phyloP scores from a whole-genome alignment of 2,329 filamentous ascomycete genomes.

The Lachnellula suecica region DNA sequence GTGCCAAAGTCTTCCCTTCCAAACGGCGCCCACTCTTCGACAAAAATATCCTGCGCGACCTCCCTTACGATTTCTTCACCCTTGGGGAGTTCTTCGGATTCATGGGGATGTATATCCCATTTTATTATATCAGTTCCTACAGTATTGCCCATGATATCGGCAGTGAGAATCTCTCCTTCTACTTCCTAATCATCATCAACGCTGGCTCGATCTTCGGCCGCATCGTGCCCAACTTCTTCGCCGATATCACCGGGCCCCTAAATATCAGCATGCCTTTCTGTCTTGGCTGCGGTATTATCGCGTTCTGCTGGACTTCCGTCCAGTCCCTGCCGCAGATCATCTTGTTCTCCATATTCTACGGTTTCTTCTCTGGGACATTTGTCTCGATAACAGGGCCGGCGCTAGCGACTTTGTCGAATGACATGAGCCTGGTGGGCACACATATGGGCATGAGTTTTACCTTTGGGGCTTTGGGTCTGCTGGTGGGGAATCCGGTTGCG shows the following conservation, averaged over 20 bases:
- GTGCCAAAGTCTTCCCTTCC: slow-evolving; percentile 18
- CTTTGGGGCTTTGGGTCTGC: slow-evolving; percentile 41
- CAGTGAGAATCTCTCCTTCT: slow-evolving; percentile 36
- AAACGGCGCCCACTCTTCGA: slow-evolving; percentile 15
- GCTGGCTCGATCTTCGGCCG: slow-evolving; percentile 50
- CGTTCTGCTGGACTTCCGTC: slow-evolving; percentile 49
- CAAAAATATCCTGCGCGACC: slow-evolving; percentile 23
- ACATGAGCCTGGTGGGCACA: slow-evolving; percentile 53
- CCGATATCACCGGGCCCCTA: slow-evolving; percentile 50
- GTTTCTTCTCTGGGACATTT: slow-evolving; percentile 67
- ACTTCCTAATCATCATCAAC: slow-evolving; percentile 19
- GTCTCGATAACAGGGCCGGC: slow-evolving; percentile 36
- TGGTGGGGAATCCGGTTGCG: slow-evolving; percentile 33
- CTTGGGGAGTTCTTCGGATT: slow-evolving; percentile 21
- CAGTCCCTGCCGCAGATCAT: slow-evolving; percentile 53
- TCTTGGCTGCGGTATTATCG: slow-evolving; percentile 48
- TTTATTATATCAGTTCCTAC: slow-evolving; percentile 41
- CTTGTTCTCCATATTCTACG: slow-evolving; percentile 63
- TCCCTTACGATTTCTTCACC: slow-evolving; percentile 15
- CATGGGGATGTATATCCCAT: slow-evolving; percentile 52
- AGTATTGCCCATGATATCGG: slow-evolving; percentile 21
- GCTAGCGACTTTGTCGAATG: slow-evolving; percentile 16
- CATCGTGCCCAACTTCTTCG: slow-evolving; percentile 50
- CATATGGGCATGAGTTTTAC: slow-evolving; percentile 48
- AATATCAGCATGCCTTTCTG: slow-evolving; percentile 46